Percentiles rank a stretch among this genome's conserved stretches.
Conservation (phyloP, 176 grass and related monocot species). For the Lolium perenne region DNA sequence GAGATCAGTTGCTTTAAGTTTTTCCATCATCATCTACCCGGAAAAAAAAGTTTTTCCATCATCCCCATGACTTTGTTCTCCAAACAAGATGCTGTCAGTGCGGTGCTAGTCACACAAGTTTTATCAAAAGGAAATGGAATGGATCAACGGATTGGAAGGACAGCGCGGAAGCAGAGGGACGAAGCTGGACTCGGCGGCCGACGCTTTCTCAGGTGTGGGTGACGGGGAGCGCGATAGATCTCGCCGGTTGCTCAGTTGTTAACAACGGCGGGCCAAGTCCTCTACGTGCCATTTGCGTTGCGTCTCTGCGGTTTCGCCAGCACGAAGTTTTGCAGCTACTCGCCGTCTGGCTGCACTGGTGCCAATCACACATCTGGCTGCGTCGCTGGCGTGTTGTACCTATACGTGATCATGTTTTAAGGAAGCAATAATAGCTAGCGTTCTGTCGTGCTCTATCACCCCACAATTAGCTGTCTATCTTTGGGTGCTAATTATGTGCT, state of each 20-base stretch:
- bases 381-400: not conserved
- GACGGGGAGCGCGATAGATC: too few relatives aligned
- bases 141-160: slow-evolving; percentile 7
- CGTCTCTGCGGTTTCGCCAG: not conserved
- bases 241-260: slow-evolving; percentile 6
- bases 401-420: not conserved
- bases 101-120: not conserved
- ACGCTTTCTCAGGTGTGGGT: not conserved
- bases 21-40: too few relatives aligned
- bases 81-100: not conserved
- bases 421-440: not conserved
- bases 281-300: slow-evolving; percentile 26
- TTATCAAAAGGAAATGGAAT: not conserved
- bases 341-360: not conserved
- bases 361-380: too few relatives aligned
- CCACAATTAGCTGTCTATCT: not conserved
- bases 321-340: slow-evolving; percentile 19
- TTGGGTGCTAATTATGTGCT: not conserved
- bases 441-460: not conserved
- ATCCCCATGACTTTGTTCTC: not conserved
- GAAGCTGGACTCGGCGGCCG: slow-evolving; percentile 16
- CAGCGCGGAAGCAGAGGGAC: slow-evolving; percentile 24
- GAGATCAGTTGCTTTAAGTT: too few relatives aligned
- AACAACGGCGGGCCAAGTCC: not conserved
- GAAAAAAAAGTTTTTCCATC: too few relatives aligned